These are phyloP conservation scores for Lachnellula hyalina DNA, from an alignment of 2,329 filamentous ascomycete species.

Conservation along the genomic window DNA sequence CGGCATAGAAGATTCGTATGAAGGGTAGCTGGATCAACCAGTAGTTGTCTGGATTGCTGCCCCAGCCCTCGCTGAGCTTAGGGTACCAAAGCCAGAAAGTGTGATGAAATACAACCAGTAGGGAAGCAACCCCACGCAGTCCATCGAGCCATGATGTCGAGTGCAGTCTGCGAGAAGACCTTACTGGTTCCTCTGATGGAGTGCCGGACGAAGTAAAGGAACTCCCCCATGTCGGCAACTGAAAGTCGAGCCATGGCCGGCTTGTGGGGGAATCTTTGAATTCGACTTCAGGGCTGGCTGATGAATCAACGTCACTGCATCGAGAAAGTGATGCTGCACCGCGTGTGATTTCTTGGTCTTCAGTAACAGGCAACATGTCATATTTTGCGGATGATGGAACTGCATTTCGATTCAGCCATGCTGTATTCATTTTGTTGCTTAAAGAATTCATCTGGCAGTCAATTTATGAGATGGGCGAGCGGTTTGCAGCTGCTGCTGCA, in stretches of 20 bases:
- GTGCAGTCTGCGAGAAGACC: conserved; percentile 15
- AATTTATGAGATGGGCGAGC: neutral
- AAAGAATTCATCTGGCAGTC: neutral
- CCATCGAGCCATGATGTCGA: conserved; percentile 43
- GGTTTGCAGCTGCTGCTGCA: neutral
- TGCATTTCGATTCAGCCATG: neutral
- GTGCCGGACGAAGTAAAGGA: neutral
- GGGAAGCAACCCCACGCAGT: conserved; percentile 39
- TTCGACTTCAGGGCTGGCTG: neutral
- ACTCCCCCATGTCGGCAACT: neutral
- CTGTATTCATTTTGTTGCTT: neutral
- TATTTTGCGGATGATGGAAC: neutral
- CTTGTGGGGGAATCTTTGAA: neutral
- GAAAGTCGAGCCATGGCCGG: neutral
- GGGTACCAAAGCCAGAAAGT: conserved; percentile 5
- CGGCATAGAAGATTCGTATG: conserved; percentile 36
- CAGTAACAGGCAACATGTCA: neutral
- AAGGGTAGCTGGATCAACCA: conserved; percentile 32
- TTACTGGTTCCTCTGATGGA: neutral
- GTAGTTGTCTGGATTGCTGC: conserved; percentile 1
- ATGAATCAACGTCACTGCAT: neutral
- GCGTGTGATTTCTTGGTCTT: neutral
- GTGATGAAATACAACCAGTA: conserved; percentile 14
- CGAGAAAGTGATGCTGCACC: neutral
- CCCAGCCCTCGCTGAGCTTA: conserved; percentile 4